Percentiles rank a stretch among this genome's conserved stretches.
These are phyloP conservation scores for Hypoxylon sp. DNA, from an alignment of 2,329 filamentous ascomycete genomes.

Conservation along the genomic window DNA sequence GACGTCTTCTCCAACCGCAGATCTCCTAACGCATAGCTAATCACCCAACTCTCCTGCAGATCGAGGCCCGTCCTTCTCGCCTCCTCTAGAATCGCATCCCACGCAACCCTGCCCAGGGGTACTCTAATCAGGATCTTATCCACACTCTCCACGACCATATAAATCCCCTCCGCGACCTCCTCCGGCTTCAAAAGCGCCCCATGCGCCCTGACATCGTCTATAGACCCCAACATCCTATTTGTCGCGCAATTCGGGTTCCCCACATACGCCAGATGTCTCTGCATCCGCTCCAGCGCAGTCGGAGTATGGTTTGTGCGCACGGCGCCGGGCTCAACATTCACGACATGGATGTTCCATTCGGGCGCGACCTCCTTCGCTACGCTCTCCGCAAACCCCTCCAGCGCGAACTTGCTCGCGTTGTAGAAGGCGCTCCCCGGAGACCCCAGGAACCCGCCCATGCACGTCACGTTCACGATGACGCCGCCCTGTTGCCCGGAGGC, in stretches of 20 bases:
- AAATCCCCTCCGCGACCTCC: constrained; percentile 56
- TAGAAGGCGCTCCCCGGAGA: constrained; percentile 46
- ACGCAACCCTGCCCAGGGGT: constrained; percentile 59
- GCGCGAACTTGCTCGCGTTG: constrained; percentile 48
- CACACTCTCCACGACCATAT: constrained; percentile 53
- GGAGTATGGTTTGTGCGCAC: constrained; percentile 55
- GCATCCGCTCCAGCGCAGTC: constrained; percentile 48
- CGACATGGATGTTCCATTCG: constrained; percentile 55
- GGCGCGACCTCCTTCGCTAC: constrained; percentile 43
- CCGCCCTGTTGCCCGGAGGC: constrained; percentile 59
- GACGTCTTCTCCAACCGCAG: constrained; percentile 7
- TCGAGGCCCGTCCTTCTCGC: constrained; percentile 48
- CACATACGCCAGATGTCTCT: constrained; percentile 58
- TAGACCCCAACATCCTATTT: constrained; percentile 51
- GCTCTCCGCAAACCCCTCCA: constrained; percentile 47
- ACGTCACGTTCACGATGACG: constrained; percentile 68
- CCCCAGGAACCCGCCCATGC: constrained; percentile 62
- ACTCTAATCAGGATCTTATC: constrained; percentile 58
- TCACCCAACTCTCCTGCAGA: constrained; percentile 46
- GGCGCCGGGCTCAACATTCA: constrained; percentile 60
- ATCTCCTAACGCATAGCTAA: constrained; percentile 49
- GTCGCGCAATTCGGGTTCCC: constrained; percentile 43
- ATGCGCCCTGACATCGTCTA: constrained; percentile 44
- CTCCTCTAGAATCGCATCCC: constrained; percentile 54
- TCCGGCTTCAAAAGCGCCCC: constrained; percentile 54